Evolutionary conservation across 2,329 filamentous ascomycete genomes (phyloP).

Genomic region (Pseudogymnoascus sp.): DNA sequence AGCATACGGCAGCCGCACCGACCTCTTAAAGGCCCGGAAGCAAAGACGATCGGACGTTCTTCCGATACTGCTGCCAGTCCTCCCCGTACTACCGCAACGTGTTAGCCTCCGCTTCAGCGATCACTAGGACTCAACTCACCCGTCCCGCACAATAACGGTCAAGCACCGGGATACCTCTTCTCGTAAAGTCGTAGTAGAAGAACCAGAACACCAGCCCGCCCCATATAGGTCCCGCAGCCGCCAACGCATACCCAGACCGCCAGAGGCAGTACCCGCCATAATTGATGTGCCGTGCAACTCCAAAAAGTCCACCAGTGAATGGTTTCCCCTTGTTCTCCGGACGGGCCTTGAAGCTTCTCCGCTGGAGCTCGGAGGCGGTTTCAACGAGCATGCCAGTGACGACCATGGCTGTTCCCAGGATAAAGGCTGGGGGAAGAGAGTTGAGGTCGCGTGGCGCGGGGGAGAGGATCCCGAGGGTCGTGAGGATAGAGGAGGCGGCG

Average conservation of each 20-base stretch:
- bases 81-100: conserved; percentile 30
- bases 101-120: background rate
- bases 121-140: conserved; percentile 23
- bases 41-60: conserved; percentile 32
- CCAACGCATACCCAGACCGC: conserved; percentile 41
- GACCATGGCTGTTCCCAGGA: conserved; percentile 44
- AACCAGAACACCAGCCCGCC: conserved; percentile 34
- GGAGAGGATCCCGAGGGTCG: background rate
- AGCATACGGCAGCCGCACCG: background rate
- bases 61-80: conserved; percentile 32
- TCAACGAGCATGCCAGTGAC: conserved; percentile 45
- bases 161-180: conserved; percentile 38
- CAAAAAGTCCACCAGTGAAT: conserved; percentile 42
- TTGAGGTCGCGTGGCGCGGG: background rate
- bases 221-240: conserved; percentile 39
- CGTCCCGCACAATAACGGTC: conserved; percentile 41
- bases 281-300: conserved; percentile 44
- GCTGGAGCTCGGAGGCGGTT: conserved; percentile 48
- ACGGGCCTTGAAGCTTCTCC: conserved; percentile 43
- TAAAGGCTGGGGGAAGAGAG: conserved; percentile 25
- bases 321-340: conserved; percentile 44
- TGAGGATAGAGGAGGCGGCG: conserved; percentile 24
- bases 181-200: conserved; percentile 39
- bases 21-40: conserved; percentile 28
- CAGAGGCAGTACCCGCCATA: conserved; percentile 46